Evolutionary conservation across 140 eudicot genomes (phyloP).

Genomic region (Oenanthe javanica): DNA sequence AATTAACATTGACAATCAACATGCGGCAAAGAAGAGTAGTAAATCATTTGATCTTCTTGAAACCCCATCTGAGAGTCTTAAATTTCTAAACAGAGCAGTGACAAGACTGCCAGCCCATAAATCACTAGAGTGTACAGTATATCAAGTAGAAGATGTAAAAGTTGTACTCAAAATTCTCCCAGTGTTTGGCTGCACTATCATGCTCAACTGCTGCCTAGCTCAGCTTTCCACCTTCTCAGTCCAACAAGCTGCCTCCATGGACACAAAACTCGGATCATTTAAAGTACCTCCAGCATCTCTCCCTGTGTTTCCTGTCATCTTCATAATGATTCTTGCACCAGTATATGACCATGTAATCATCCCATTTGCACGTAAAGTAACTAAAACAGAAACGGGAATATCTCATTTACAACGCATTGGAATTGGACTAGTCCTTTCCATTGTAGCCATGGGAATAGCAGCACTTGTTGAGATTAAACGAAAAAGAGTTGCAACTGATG

Average conservation of each 20-base stretch:
- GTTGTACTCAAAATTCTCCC: constrained; percentile 51
- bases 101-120: constrained; percentile 28
- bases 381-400: constrained; percentile 51
- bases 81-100: constrained; percentile 50
- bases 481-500: constrained; percentile 26
- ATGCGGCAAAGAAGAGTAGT: constrained; percentile 10
- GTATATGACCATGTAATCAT: constrained; percentile 54
- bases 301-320: constrained; percentile 54
- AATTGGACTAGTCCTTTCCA: constrained; percentile 44
- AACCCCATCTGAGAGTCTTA: constrained; percentile 41
- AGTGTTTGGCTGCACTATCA: constrained; percentile 55
- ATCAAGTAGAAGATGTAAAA: constrained; percentile 66
- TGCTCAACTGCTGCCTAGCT: constrained; percentile 70
- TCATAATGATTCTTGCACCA: constrained; percentile 56
- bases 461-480: constrained; percentile 69
- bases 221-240: constrained; percentile 73
- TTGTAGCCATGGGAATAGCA: constrained; percentile 55
- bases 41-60: constrained; percentile 19
- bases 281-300: constrained; percentile 68
- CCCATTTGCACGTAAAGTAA: constrained; percentile 52
- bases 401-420: constrained; percentile 66
- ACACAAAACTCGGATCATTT: constrained; percentile 43
- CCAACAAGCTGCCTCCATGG: constrained; percentile 77
- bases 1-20: constrained; percentile 1
- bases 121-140: constrained; percentile 38